Evolutionary conservation across 2,329 filamentous ascomycete species (phyloP).

Genomic region (Leptographium flavum): DNA sequence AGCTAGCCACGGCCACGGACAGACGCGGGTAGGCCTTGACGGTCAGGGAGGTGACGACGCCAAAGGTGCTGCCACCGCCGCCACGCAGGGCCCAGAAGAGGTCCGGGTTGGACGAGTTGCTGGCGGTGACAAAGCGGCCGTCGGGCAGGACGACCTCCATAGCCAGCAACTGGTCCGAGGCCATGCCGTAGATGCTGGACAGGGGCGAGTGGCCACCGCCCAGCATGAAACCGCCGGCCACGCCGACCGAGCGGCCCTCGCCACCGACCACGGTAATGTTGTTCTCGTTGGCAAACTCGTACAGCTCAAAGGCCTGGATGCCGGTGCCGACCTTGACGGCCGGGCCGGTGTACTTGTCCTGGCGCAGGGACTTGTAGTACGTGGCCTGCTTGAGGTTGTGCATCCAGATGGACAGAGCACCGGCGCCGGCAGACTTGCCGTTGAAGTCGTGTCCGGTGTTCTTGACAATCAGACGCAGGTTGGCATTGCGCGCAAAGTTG

Average conservation of each 20-base stretch:
- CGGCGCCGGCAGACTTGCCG: constrained; percentile 22
- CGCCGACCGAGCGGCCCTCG: constrained; percentile 29
- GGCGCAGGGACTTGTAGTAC: constrained; percentile 31
- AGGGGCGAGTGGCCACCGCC: constrained; percentile 42
- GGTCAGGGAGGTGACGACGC: constrained; percentile 19
- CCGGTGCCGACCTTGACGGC: constrained; percentile 34
- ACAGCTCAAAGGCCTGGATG: constrained; percentile 34
- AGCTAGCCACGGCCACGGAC: constrained; percentile 14
- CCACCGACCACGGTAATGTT: constrained; percentile 37
- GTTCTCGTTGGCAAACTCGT: constrained; percentile 29
- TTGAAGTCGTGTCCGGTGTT: constrained; percentile 40
- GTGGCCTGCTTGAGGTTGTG: constrained; percentile 16
- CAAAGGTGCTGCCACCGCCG: constrained; percentile 25
- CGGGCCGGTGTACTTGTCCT: constrained; percentile 13
- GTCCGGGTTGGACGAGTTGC: constrained; percentile 24
- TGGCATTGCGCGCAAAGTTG: constrained; percentile 29
- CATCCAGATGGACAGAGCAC: constrained; percentile 22
- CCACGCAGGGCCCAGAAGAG: constrained; percentile 36
- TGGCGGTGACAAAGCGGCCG: constrained; percentile 28
- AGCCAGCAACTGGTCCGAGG: constrained; percentile 31
- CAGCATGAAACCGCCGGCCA: constrained; percentile 30
- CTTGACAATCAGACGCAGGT: constrained; percentile 33
- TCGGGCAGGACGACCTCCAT: constrained; percentile 32
- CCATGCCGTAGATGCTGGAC: constrained; percentile 33
- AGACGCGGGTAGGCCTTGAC: constrained; percentile 10